Percentiles rank a stretch among this genome's conserved stretches.
These are phyloP conservation scores for Plantago major DNA, from an alignment of 257 asterid genomes.

Conservation along the genomic window DNA sequence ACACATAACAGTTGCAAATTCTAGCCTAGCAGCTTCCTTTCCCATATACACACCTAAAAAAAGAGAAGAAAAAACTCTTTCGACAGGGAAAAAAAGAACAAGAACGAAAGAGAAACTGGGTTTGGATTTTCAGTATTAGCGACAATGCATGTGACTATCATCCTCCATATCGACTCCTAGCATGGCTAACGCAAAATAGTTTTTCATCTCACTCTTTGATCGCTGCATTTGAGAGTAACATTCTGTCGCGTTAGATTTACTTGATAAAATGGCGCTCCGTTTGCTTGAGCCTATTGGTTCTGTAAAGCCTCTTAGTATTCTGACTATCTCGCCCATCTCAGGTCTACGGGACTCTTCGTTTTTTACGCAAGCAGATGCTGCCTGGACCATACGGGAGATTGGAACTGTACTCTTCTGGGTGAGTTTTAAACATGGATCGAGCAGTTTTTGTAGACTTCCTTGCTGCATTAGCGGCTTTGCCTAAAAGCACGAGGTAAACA, in stretches of 20 bases:
- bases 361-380: conserved; percentile 60
- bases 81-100: background rate
- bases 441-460: conserved; percentile 45
- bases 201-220: conserved; percentile 69
- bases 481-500: conserved; percentile 25
- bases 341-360: conserved; percentile 62
- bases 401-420: conserved; percentile 31
- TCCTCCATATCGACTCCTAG: conserved; percentile 78
- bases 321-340: conserved; percentile 48
- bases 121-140: conserved; percentile 29
- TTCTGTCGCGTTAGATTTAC: conserved; percentile 28
- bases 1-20: conserved; percentile 2
- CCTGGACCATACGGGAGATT: conserved; percentile 46
- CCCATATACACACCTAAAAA: background rate
- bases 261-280: conserved; percentile 32
- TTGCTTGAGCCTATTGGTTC: conserved; percentile 22
- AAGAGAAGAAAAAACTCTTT: background rate
- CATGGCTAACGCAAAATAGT: conserved; percentile 91
- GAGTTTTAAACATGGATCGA: conserved; percentile 42
- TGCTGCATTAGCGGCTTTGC: conserved; percentile 66
- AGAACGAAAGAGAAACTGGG: conserved; percentile 2
- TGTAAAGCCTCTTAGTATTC: conserved; percentile 44
- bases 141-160: conserved; percentile 44
- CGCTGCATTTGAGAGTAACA: conserved; percentile 38
- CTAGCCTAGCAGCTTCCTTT: background rate